Base-by-base conservation (phyloP, 163 green algal species). In the Coccomyxa subellipsoidea region DNA sequence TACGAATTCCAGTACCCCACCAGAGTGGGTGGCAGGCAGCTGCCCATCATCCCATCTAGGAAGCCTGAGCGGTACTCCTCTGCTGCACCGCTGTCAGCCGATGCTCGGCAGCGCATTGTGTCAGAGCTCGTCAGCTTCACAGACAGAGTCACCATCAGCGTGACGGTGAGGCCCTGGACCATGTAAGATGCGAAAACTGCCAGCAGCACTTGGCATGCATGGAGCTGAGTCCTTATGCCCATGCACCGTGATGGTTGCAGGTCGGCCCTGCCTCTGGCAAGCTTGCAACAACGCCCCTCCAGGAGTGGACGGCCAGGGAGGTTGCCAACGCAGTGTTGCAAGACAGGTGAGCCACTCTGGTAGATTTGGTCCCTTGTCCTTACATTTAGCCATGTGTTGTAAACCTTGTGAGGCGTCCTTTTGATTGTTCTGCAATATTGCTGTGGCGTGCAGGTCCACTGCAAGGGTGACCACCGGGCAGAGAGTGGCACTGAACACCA, bases 41-140 rank as follows among this genome's bases (percentile, higher is more conserved):
- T 95, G 34, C 80, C 83, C 15, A 84, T 95, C 80, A 47, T 93
- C 0, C n/a, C 90, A 2, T 88, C 86, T 4, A 84, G 91, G 9
- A 78, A 77, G 27, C 92, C 92, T 7, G 92, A 95, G 84, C 38
- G 80, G 39, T 95, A 95, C 83, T 93, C 88, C 0, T 90, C 82
- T 35, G 91, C 92, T 3, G 90, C 93, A 2, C 93, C 92, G n/a
- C 85, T 96, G 21, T 90, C 90, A 1, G 86, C 91, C 2, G 93
- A 97, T 80, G 94, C 92, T 0, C 82, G 93, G 32, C 94, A 98
- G 89, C 89, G 94, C 37, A 96, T 96, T 38, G 94, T 96, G n/a
- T 82, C 71, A 18, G 91, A 96, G 87, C 83, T 95, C 21, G 85
- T 95, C n/a, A 90, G 94, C 85, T 84, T 97, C 35, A 78, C 70